Base-by-base conservation (phyloP, 164 flowering plant species). In the Vitis amurensis region DNA sequence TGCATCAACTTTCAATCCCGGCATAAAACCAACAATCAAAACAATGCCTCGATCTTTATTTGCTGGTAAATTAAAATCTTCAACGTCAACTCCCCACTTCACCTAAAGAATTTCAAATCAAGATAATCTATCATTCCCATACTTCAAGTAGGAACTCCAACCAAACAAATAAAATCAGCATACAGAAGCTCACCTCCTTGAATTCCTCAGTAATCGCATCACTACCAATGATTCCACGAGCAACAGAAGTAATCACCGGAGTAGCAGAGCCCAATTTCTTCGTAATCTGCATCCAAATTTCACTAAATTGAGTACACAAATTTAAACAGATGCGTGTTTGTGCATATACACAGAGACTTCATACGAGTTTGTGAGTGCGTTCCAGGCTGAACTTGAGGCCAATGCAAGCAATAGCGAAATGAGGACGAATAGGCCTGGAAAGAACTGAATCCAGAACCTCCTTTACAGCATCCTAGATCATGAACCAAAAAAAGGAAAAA, bases 401-500 rank as follows among this genome's bases (percentile, higher is more conserved):
- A 58, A 84, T 59, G 44, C 60, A 70, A 3, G 77, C 90, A 55
- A 91, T 71, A n/a, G 80, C 96, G 52, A 93, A 91, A 72, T 89
- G 87, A 0, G 98, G 98, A n/a, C 89, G 82, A 71, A 91, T 89
- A 0, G 94, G 96, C 78, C 74, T 78, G 0, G 85, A 74, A 0
- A 91, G 83, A 64, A 86, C 93, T 77, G 84, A 88, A 14, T 82
- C 85, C 2, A 86, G 7, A 63, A 86, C 87, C 64, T 93, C 94
- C 9, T 73, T 63, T 12, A 88, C 74, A 16, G 91, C 91, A 73
- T 19, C 72, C 97, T 92, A 56, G 9, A 74, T 17, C 8, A 12
- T 16, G 59, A n/a, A 15, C 72, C 2, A 66, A 14, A 69, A 52
- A 31, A 31, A 13, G 9, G 19, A 55, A 48, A 8, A 17, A 29